Evolutionary conservation across 192 early-diverging fungal genomes (phyloP).

Genomic region (Coemansia brasiliensis): DNA sequence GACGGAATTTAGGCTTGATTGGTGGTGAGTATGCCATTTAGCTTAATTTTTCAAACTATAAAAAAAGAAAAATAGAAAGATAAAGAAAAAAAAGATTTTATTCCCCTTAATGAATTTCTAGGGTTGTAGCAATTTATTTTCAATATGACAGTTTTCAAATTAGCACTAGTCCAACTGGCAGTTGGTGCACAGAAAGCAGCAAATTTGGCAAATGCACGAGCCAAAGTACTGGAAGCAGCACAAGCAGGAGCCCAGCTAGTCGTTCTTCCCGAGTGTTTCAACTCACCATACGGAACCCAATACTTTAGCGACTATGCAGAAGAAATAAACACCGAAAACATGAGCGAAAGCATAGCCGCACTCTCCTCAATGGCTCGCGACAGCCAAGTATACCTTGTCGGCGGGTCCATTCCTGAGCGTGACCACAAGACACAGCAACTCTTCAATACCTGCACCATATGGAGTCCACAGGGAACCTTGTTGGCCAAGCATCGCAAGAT

Average conservation of each 20-base stretch:
- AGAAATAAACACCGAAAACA: conserved; percentile 53
- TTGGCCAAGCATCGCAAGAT: conserved; percentile 76
- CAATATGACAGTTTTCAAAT: conserved; percentile 31
- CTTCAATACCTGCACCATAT: conserved; percentile 85
- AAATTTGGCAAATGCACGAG: conserved; percentile 78
- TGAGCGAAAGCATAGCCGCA: conserved; percentile 68
- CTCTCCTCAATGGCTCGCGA: conserved; percentile 86
- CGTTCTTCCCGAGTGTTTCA: conserved; percentile 98
- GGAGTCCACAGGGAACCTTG: conserved; percentile 63
- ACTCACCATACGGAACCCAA: conserved; percentile 92
- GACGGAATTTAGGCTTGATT: conserved; percentile 41
- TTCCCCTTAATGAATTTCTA: too few species aligned
- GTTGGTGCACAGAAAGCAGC: conserved; percentile 70
- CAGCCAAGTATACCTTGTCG: conserved; percentile 81
- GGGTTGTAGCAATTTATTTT: not conserved
- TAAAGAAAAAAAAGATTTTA: not conserved
- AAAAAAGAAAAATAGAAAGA: conserved; percentile 7
- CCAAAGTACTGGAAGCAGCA: conserved; percentile 82
- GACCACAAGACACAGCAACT: conserved; percentile 56
- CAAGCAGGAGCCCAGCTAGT: conserved; percentile 83
- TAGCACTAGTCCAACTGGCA: conserved; percentile 79
- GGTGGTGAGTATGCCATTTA: conserved; percentile 34
- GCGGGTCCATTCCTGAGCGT: conserved; percentile 89
- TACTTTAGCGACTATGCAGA: conserved; percentile 94
- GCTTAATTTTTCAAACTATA: not conserved